phyloP scores from a whole-genome alignment of 2,329 filamentous ascomycete genomes.

The Phialophora verrucosa region DNA sequence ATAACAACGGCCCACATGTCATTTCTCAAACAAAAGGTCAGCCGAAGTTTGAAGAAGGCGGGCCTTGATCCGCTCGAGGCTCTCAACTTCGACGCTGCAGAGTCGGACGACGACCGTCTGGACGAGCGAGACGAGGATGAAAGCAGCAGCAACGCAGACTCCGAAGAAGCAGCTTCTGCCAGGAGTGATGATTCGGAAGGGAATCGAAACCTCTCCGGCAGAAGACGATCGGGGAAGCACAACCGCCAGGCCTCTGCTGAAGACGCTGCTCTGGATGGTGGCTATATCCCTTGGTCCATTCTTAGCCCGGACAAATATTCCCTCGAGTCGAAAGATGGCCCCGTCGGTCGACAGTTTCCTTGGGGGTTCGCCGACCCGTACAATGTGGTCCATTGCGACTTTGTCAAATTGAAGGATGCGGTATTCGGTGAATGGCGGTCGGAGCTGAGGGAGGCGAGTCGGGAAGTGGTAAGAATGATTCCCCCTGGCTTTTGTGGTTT shows the following conservation, averaged over 20 bases:
- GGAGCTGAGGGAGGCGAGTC: constrained; percentile 86
- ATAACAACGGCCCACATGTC: constrained; percentile 95
- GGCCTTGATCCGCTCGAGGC: constrained; percentile 88
- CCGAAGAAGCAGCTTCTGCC: constrained; percentile 39
- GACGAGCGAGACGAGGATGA: constrained; percentile 58
- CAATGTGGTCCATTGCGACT: constrained; percentile 91
- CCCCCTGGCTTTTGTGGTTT: constrained; percentile 60
- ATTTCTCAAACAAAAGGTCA: constrained; percentile 87
- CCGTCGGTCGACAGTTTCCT: constrained; percentile 83
- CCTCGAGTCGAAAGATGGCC: constrained; percentile 58
- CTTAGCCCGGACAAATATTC: constrained; percentile 89
- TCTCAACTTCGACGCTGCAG: constrained; percentile 81
- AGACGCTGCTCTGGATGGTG: constrained; percentile 39
- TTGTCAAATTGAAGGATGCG: constrained; percentile 83
- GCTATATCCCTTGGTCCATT: constrained; percentile 83
- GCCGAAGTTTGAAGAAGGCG: constrained; percentile 82
- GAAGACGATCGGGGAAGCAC: constrained; percentile 35
- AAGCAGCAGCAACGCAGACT: constrained; percentile 44
- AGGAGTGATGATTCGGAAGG: constrained; percentile 37
- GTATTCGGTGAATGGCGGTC: constrained; percentile 93
- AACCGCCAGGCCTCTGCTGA: constrained; percentile 43
- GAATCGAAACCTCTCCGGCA: constrained; percentile 22
- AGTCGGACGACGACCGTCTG: constrained; percentile 67
- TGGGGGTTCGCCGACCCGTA: constrained; percentile 98
- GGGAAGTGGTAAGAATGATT: constrained; percentile 67